A percentile compares a stretch with the other conserved stretches of the same genome.
phyloP scores from a whole-genome alignment of 805 yeast genomes.

The Kodamaea neixiangensis region DNA sequence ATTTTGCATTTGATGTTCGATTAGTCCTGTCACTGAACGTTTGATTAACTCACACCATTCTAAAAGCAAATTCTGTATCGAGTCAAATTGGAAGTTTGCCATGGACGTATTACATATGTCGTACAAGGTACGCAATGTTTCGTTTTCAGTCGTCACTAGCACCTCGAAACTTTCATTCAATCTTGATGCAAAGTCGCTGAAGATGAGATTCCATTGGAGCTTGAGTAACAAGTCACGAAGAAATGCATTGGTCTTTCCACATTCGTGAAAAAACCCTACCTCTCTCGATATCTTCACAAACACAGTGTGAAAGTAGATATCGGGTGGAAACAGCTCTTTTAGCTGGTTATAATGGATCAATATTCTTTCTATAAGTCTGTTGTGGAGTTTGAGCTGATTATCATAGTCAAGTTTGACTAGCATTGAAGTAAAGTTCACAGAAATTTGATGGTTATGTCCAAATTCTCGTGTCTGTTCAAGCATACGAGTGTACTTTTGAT shows the following conservation, averaged over 20 bases:
- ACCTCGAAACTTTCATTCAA: constrained; percentile 12
- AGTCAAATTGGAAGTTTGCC: constrained; percentile 8
- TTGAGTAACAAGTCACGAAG: constrained; percentile 19
- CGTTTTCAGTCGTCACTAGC: constrained; percentile 2
- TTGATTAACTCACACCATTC: constrained; percentile 4
- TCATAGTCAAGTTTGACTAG: constrained; percentile 24
- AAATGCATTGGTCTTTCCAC: constrained; percentile 18
- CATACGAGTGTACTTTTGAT: constrained; percentile 5
- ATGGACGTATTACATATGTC: constrained; percentile 7
- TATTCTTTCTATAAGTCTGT: constrained; percentile 14
- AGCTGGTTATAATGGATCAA: constrained; percentile 18
- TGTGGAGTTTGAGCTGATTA: constrained; percentile 15
- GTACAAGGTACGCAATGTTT: constrained; percentile 1
- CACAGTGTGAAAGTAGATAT: constrained; percentile 14
- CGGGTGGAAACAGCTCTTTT: constrained; percentile 12
- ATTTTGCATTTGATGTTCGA: background rate
- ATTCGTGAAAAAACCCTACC: constrained; percentile 11
- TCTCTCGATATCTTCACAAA: constrained; percentile 14
- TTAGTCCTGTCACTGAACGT: background rate
- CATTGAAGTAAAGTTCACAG: constrained; percentile 16
- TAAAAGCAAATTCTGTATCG: background rate
- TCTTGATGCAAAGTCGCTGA: constrained; percentile 25
- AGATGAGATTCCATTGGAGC: constrained; percentile 33
- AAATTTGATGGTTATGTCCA: constrained; percentile 5
- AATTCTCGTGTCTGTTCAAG: constrained; percentile 12